A percentile compares a stretch with the other conserved stretches of the same genome.
phyloP scores from a whole-genome alignment of 2,329 filamentous ascomycete species.

The Hortaea werneckii region DNA sequence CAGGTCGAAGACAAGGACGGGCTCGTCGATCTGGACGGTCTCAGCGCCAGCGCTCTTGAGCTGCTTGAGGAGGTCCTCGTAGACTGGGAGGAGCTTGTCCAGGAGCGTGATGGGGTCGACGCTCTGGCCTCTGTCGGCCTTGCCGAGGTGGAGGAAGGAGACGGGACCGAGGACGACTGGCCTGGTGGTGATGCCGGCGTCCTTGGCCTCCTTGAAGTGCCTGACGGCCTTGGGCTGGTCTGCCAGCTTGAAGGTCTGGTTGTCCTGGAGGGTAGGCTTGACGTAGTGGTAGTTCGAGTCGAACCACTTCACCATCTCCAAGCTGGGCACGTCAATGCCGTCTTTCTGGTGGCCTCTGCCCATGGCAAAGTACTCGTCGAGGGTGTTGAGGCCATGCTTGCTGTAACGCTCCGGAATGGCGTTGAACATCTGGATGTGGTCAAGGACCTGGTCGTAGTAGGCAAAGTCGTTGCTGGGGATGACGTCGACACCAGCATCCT shows the following conservation, averaged over 20 bases:
- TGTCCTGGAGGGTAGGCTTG: constrained; percentile 95
- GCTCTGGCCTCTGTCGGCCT: constrained; percentile 90
- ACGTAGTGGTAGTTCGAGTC: constrained; percentile 99
- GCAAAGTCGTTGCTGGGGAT: constrained; percentile 99
- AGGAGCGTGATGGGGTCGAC: constrained; percentile 91
- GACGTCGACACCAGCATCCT: constrained; percentile 92
- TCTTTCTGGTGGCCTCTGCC: constrained; percentile 96
- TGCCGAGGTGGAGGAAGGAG: constrained; percentile 93
- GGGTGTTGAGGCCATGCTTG: constrained; percentile 71
- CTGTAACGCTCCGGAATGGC: constrained; percentile 89
- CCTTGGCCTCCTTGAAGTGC: constrained; percentile 97
- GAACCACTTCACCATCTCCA: constrained; percentile 99
- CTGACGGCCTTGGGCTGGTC: constrained; percentile 83
- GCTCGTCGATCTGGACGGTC: constrained; percentile 97
- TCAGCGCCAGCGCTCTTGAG: constrained; percentile 95
- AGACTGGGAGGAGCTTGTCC: constrained; percentile 86
- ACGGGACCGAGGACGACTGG: constrained; percentile 93
- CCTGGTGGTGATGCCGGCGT: constrained; percentile 83
- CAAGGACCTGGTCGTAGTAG: constrained; percentile 94
- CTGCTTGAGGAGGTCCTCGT: constrained; percentile 83
- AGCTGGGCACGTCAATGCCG: constrained; percentile 75
- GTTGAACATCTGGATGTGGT: constrained; percentile 96
- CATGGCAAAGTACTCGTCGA: constrained; percentile 99
- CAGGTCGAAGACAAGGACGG: constrained; percentile 89
- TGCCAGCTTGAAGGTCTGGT: constrained; percentile 87